Conservation (phyloP, 1,284 basidiomycete genomes). For the Marasmius fiardii region DNA sequence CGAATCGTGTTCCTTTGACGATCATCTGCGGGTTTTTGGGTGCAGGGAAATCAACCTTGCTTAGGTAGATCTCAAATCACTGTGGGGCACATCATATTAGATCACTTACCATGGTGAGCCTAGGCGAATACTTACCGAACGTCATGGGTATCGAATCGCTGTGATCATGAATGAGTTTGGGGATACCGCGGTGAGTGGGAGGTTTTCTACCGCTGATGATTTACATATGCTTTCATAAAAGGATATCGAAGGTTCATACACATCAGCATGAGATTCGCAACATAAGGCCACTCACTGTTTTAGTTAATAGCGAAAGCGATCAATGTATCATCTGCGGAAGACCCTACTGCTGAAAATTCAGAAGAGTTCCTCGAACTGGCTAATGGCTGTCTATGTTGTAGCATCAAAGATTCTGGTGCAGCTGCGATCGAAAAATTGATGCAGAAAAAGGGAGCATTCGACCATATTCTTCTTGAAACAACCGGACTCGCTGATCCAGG, state of each 20-base stretch:
- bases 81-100: not conserved
- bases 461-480: constrained; percentile 91
- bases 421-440: constrained; percentile 90
- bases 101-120: not conserved
- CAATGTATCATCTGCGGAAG: constrained; percentile 68
- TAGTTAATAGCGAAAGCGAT: constrained; percentile 63
- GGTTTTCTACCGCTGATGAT: not conserved
- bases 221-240: constrained; percentile 21
- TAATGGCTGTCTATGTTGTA: constrained; percentile 94
- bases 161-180: constrained; percentile 98
- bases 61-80: constrained; percentile 52
- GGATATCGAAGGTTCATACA: constrained; percentile 61
- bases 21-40: constrained; percentile 92
- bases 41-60: constrained; percentile 86
- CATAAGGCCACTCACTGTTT: not conserved
- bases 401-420: constrained; percentile 87
- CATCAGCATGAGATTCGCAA: not conserved
- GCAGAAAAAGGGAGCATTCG: constrained; percentile 80
- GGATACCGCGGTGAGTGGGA: constrained; percentile 70
- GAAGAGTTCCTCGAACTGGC: constrained; percentile 86
- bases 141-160: constrained; percentile 91
- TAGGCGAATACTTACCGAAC: constrained; percentile 85
- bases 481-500: constrained; percentile 94
- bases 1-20: constrained; percentile 71
- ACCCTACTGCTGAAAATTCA: constrained; percentile 58